Evolutionary conservation across 305 asterid genomes (phyloP).

Genomic region (Ajuga reptans): DNA sequence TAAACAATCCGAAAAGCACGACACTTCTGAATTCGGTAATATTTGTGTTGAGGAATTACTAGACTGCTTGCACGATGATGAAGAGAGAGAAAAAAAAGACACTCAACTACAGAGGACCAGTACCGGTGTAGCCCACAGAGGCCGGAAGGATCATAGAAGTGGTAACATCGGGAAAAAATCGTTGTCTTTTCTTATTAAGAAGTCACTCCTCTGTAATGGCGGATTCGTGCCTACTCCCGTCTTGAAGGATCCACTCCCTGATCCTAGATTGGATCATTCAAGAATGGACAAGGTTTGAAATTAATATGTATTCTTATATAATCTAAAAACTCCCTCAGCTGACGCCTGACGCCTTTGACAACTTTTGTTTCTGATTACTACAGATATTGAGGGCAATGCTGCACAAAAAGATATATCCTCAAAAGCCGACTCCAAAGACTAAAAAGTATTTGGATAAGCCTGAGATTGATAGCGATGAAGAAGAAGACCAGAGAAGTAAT

Average conservation of each 20-base stretch:
- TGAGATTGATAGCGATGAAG: slow-evolving; percentile 33
- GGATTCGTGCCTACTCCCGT: slow-evolving; percentile 31
- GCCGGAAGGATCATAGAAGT: slow-evolving; percentile 24
- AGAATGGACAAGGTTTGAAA: slow-evolving; percentile 54
- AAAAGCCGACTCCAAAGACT: slow-evolving; percentile 34
- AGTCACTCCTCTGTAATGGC: slow-evolving; percentile 38
- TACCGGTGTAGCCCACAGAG: slow-evolving; percentile 20
- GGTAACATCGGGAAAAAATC: slow-evolving; percentile 41
- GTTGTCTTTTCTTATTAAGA: slow-evolving; percentile 46
- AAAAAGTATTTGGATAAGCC: slow-evolving; percentile 39
- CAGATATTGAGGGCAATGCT: slow-evolving; percentile 64
- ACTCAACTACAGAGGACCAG: slow-evolving; percentile 17
- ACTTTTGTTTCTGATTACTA: neutral
- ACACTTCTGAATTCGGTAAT: no score
- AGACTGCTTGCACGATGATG: slow-evolving; percentile 26
- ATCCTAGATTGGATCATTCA: slow-evolving; percentile 40
- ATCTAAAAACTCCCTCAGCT: no score
- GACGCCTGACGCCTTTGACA: neutral
- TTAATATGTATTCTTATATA: no score
- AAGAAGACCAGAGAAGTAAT: slow-evolving; percentile 26
- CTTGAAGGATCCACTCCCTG: slow-evolving; percentile 38
- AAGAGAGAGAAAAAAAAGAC: slow-evolving; percentile 19
- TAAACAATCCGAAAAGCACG: slow-evolving; percentile 22
- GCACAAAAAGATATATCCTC: slow-evolving; percentile 66
- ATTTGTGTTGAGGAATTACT: slow-evolving; percentile 27